A percentile compares a stretch with the other conserved stretches of the same genome.
Evolutionary conservation across 441 rosid genomes (phyloP).

Genomic region (Gossypium trilobum): DNA sequence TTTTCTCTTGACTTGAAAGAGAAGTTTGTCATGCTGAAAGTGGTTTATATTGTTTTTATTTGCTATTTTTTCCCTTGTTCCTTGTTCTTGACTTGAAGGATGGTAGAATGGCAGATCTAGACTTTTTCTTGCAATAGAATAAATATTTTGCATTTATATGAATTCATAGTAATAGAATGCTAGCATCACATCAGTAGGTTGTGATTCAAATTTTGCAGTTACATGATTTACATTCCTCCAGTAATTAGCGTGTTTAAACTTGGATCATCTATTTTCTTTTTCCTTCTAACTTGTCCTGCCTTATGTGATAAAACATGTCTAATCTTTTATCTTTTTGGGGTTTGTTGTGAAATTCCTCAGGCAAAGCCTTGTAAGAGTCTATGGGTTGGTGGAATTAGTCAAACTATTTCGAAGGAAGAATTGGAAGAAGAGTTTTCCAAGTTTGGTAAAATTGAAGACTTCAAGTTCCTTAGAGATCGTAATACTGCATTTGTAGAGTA

Average conservation of each 20-base stretch:
- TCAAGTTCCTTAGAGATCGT: conserved; percentile 65
- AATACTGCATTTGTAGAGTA: conserved; percentile 67
- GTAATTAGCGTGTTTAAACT: background rate
- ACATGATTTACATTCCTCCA: background rate
- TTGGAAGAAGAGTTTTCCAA: conserved; percentile 63
- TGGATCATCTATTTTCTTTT: background rate
- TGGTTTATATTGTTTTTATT: background rate
- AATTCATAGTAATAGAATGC: background rate
- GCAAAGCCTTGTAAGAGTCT: conserved; percentile 69
- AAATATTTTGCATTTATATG: background rate
- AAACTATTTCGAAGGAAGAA: conserved; percentile 51
- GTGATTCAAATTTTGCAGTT: background rate
- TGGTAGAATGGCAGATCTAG: background rate
- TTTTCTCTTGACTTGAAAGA: background rate
- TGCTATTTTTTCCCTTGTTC: background rate
- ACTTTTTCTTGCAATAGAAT: background rate
- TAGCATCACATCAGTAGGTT: background rate
- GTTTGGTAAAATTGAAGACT: conserved; percentile 72
- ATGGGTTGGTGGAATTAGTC: conserved; percentile 89
- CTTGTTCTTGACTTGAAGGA: background rate
- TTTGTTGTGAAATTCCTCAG: conserved; percentile 27
- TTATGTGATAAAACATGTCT: background rate
- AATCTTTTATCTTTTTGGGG: background rate
- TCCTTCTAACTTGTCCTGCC: background rate
- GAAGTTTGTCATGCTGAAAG: background rate